Evolutionary conservation across 139 green algal species (phyloP), one percentile per base, ranked within the genome.

Genomic region (Chlorella sp.): DNA sequence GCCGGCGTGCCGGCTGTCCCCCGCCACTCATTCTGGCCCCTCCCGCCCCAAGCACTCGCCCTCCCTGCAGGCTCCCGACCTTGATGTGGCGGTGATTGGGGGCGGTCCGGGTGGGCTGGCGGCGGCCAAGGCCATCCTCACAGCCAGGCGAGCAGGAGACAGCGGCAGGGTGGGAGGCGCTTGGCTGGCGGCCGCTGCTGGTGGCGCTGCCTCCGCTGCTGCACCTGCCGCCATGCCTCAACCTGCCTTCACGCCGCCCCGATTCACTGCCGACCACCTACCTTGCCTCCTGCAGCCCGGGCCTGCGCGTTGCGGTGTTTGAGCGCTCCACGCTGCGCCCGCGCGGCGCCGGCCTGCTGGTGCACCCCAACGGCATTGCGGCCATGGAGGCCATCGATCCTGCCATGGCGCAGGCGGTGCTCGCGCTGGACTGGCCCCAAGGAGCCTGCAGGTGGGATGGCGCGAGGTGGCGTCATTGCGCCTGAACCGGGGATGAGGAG

Each of bases 51-150:
- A 11, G 51, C 51, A 11, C 51, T 60, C 13, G 22, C 51, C 9
- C 51, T 26, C 51, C 51, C 51, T 24, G 51, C 51, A 60, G 51
- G 51, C 51, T 16, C 9, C 51, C 51, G 51, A 73, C 3, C 28
- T 81, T 1, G 82, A 86, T 48, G 82, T 86, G 19, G 69, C 70
- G 3, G 67, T 86, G 3, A 73, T 86, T 56, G 82, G 82, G 1
- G 82, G 68, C 11, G 82, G 82, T 5, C 82, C 82, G 0, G 82
- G 72, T 0, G 82, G 82, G 9, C 82, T 86, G 72, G 70, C 82
- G 3, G 82, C 82, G 3, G 82, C 82, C 24, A 32, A 58, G 4
- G 70, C 68, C 56, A 72, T 85, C 34, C 30, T 73, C 36, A 73
- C 56, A 22, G 69, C 68, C 67, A 76, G 70, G 70, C 24, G 9